These are phyloP conservation scores for Magnaporthiopsis rhizophila DNA, from an alignment of 2,329 filamentous ascomycete species.

Conservation along the genomic window DNA sequence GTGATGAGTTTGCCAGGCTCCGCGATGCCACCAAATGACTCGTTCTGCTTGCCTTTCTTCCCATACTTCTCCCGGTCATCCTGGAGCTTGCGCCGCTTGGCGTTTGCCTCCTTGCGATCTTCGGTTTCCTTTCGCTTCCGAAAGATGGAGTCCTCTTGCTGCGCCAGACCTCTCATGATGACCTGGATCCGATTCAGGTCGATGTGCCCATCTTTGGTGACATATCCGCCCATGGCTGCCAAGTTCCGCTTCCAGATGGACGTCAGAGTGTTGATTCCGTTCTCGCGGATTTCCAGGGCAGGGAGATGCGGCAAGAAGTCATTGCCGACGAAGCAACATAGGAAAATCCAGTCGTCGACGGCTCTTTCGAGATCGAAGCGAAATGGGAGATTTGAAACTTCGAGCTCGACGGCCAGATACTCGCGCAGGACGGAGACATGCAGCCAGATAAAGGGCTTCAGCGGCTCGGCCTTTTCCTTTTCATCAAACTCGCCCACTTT, in stretches of 20 bases:
- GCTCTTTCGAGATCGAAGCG: slow-evolving; percentile 89
- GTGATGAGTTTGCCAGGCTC: slow-evolving; percentile 52
- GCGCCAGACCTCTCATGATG: slow-evolving; percentile 81
- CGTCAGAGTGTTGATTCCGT: slow-evolving; percentile 92
- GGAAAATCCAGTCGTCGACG: slow-evolving; percentile 96
- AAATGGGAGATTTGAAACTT: slow-evolving; percentile 75
- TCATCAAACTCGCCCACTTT: slow-evolving; percentile 75
- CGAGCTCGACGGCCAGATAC: slow-evolving; percentile 84
- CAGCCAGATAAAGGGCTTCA: slow-evolving; percentile 98
- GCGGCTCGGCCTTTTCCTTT: slow-evolving; percentile 59
- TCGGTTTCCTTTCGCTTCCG: slow-evolving; percentile 78
- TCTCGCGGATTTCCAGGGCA: slow-evolving; percentile 94
- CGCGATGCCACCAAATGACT: not conserved
- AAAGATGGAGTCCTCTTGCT: slow-evolving; percentile 92
- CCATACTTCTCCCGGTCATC: slow-evolving; percentile 31
- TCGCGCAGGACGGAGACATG: slow-evolving; percentile 88
- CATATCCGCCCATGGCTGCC: slow-evolving; percentile 84
- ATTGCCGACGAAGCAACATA: slow-evolving; percentile 98
- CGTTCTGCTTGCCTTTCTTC: not conserved
- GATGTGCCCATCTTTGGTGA: slow-evolving; percentile 91
- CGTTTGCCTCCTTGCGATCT: slow-evolving; percentile 71
- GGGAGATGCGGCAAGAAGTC: slow-evolving; percentile 96
- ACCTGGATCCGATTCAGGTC: slow-evolving; percentile 79
- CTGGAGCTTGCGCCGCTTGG: slow-evolving; percentile 70
- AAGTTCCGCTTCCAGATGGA: slow-evolving; percentile 96